Evolutionary conservation across 495 filamentous ascomycete genomes (phyloP), one percentile per base, ranked within the genome.

Genomic region (Pseudomonodictys pantanalensis): DNA sequence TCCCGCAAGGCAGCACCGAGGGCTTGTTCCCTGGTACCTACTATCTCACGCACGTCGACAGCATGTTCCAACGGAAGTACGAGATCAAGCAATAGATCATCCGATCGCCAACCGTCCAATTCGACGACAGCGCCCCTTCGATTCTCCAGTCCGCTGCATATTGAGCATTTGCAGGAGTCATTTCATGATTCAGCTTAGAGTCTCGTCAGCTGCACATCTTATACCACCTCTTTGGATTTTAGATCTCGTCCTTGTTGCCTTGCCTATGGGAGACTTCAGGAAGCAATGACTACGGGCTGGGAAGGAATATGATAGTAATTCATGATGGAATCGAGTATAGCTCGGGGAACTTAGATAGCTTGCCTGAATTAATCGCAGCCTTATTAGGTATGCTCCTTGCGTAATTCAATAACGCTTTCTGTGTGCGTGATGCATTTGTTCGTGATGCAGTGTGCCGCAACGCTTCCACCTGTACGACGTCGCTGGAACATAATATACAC

Each of bases 31-130:
- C 82, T 54, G 88, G 87, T 43, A 87, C 88, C 12, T 98, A 97
- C 79, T 98, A 96, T 77, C 81, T 97, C 50, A 86, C 85, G 62
- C 83, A 85, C 64, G 79, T 98, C 32, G 92, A 98, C 65, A 90
- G 91, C 67, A 95, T 96, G 90, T 98, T 92, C 88, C 85, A 90
- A 74, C 83, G 93, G 65, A 81, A 79, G 62, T 97, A 98, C 77
- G 79, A 80, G 58, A 74, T 96, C 77, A 93, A 97, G 83, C 86
- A 84, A 73, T 98, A 86, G 47, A 18, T 45, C 6, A 17, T 24
- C 20, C 25, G 20, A 28, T 0, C 2, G 25, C 24, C 51, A 23
- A n/a, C 17, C 7, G 17, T 18, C 15, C 18, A 15, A 41, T 23
- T 24, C n/a, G n/a, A 15, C 32, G 10, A 32, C 24, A 47, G 48